Evolutionary conservation across 2,329 filamentous ascomycete genomes (phyloP).

Genomic region (Tympanopsis confertula): DNA sequence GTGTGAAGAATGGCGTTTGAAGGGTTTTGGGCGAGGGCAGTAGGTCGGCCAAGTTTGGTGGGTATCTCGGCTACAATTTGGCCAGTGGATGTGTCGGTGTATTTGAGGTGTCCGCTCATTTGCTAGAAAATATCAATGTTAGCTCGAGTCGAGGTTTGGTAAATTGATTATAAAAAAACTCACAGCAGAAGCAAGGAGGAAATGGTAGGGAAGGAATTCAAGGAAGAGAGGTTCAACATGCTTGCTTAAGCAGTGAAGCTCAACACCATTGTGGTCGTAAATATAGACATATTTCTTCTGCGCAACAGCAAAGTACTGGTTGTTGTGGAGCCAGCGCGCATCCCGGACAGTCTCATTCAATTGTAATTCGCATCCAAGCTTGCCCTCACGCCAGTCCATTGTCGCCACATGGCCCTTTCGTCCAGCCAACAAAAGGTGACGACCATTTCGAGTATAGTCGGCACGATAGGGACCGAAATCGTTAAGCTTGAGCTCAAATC

Average conservation of each 20-base stretch:
- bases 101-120: constrained; percentile 75
- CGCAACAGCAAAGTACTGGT: constrained; percentile 85
- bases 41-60: constrained; percentile 74
- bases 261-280: constrained; percentile 81
- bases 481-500: constrained; percentile 78
- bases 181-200: constrained; percentile 78
- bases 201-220: constrained; percentile 94
- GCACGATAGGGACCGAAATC: constrained; percentile 75
- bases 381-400: constrained; percentile 91
- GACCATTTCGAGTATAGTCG: constrained; percentile 83
- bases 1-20: constrained; percentile 86
- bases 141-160: background rate
- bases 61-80: constrained; percentile 76
- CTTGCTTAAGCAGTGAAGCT: constrained; percentile 82
- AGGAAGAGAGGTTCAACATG: constrained; percentile 86
- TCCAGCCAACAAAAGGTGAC: constrained; percentile 73
- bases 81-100: constrained; percentile 90
- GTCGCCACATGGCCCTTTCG: constrained; percentile 90
- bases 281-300: constrained; percentile 97
- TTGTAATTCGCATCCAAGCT: constrained; percentile 82
- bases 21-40: constrained; percentile 76
- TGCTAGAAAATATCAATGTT: constrained; percentile 31
- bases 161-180: constrained; percentile 18
- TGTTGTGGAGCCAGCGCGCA: constrained; percentile 85
- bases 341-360: constrained; percentile 83